Percentiles rank a stretch among this genome's conserved stretches.
phyloP scores from a whole-genome alignment of 805 yeast species.

The Clavispora vitiphila region DNA sequence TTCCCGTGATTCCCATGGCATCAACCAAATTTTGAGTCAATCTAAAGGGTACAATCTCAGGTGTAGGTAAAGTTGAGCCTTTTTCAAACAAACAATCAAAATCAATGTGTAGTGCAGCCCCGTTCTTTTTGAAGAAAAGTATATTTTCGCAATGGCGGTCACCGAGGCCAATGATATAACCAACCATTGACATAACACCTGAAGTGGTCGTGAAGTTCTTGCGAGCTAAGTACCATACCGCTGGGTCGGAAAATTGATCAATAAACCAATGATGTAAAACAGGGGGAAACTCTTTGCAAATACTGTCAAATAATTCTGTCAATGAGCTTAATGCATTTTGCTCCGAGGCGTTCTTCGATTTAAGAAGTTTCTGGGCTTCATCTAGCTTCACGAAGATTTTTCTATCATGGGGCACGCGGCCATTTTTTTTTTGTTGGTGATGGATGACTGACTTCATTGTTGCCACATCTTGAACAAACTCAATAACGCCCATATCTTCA shows the following conservation, averaged over 20 bases:
- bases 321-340: conserved; percentile 16
- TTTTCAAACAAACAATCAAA: conserved; percentile 95
- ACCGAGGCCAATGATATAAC: conserved; percentile 89
- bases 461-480: conserved; percentile 66
- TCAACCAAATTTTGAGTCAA: conserved; percentile 83
- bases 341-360: conserved; percentile 5
- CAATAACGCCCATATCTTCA: conserved; percentile 85
- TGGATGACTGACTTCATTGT: conserved; percentile 59
- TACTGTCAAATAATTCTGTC: conserved; percentile 18
- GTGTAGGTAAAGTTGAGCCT: conserved; percentile 64
- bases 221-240: conserved; percentile 78
- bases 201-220: conserved; percentile 69
- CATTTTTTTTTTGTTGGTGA: conserved; percentile 24
- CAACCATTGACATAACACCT: conserved; percentile 97
- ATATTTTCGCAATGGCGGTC: conserved; percentile 96
- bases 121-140: conserved; percentile 64
- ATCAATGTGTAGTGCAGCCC: conserved; percentile 87
- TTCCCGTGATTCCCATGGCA: conserved; percentile 82
- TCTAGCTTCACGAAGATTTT: conserved; percentile 27
- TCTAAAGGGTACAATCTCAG: conserved; percentile 93
- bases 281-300: conserved; percentile 47
- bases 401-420: conserved; percentile 17
- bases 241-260: conserved; percentile 85
- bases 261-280: conserved; percentile 84
- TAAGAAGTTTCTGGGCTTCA: conserved; percentile 25